Base-by-base conservation (phyloP, 2,329 filamentous ascomycete species). In the Sporothrix variecibatus region DNA sequence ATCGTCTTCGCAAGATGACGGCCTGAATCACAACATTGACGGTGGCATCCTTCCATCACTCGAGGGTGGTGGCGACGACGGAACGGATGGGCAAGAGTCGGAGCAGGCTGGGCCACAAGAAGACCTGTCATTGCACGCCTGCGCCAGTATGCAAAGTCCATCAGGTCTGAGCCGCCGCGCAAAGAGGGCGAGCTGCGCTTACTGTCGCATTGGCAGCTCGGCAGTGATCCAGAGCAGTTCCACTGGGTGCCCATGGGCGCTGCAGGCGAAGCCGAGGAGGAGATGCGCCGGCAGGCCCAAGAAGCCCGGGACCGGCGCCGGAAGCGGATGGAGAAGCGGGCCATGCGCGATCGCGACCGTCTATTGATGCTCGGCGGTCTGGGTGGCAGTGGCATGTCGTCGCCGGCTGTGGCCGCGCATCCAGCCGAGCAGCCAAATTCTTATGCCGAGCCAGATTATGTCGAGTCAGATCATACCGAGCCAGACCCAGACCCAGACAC, bases 191-290 rank as follows among this genome's bases (percentile, higher is more conserved):
- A 78, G 53, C 77, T 79, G n/a, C 78, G 78, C 12, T 71, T 83
- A 23, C 72, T 83, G 3, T 77, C 79, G 0, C 79, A 82, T 58
- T 84, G 83, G 83, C 79, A 79, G 23, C 78, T 79, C n/a, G 81
- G 81, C n/a, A 74, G 71, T 28, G 79, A 84, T 75, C 82, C 83
- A 17, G 73, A 75, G 3, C 71, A 78, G 23, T 83, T 82, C 76
- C 76, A 74, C 3, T 83, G 79, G 78, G 77, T 72, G 64, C 78
- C 75, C 9, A n/a, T 49, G 40, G 73, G 58, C n/a, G 73, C 70
- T 0, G 75, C 28, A 1, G 70, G 62, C 28, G 75, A 71, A 11
- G 76, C 71, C 4, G 75, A 76, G 12, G 73, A 75, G 43, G 70
- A 73, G 51, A 38, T 74, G 64, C 65, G 56, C 28, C 73, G 71